phyloP scores from a whole-genome alignment of 2,329 filamentous ascomycete genomes.

The Neurospora sp. region DNA sequence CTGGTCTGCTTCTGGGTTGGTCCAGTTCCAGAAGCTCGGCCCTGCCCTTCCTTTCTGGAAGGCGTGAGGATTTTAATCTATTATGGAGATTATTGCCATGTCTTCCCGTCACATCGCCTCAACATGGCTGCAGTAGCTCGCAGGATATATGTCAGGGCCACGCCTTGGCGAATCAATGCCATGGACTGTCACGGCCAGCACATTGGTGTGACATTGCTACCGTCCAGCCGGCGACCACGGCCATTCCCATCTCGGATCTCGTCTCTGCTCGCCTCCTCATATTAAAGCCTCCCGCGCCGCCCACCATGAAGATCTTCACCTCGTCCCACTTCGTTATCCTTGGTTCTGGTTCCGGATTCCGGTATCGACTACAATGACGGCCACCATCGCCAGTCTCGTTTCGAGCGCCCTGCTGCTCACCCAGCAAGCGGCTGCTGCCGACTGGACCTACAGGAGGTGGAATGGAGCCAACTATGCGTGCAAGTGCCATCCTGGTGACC shows the following conservation, averaged over 20 bases:
- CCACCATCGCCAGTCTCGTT: constrained; percentile 7
- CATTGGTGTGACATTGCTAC: neutral
- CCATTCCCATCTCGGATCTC: neutral
- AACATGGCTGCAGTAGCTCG: neutral
- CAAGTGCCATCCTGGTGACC: constrained; percentile 20
- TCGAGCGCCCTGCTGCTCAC: constrained; percentile 9
- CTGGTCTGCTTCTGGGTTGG: neutral
- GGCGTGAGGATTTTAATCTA: neutral
- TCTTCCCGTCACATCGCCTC: neutral
- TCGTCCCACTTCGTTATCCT: neutral
- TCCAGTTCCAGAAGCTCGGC: neutral
- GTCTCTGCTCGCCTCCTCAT: neutral
- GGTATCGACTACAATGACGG: constrained; percentile 7
- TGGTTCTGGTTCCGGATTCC: neutral
- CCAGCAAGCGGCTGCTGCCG: neutral
- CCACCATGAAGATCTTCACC: neutral
- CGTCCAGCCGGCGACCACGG: neutral
- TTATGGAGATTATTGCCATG: neutral
- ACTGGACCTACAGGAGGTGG: constrained; percentile 11
- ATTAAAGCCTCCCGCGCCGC: neutral
- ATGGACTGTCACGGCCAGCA: neutral
- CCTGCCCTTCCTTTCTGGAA: neutral
- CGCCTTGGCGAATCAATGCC: neutral
- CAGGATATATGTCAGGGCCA: neutral
- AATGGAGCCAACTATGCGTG: constrained; percentile 16